These are phyloP conservation scores for Mortierella sp. DNA, from an alignment of 371 early-diverging fungal genomes.

Conservation along the genomic window DNA sequence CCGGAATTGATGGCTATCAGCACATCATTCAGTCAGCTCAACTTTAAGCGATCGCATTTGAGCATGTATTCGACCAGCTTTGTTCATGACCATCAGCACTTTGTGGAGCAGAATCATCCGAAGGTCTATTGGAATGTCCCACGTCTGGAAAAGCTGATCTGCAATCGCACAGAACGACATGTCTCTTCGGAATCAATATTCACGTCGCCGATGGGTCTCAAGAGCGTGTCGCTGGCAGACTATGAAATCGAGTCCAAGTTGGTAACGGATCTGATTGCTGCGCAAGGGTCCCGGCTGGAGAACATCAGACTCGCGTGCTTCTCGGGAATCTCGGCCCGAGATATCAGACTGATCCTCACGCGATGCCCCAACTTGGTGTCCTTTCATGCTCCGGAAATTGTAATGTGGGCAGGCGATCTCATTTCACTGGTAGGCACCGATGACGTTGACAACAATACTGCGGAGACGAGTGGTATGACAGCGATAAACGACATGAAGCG, in stretches of 20 bases:
- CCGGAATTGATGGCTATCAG: conserved; percentile 13
- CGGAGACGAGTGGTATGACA: not conserved
- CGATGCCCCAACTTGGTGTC: conserved; percentile 28
- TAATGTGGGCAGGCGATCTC: conserved; percentile 31
- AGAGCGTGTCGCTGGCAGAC: conserved; percentile 21
- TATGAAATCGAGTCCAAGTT: conserved; percentile 30
- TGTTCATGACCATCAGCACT: too few relatives aligned
- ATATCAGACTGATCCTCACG: conserved; percentile 22
- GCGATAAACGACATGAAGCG: not conserved
- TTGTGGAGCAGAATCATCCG: too few relatives aligned
- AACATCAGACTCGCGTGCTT: conserved; percentile 32
- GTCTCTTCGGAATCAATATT: conserved; percentile 8
- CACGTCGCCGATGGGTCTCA: conserved; percentile 6
- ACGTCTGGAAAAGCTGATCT: conserved; percentile 13
- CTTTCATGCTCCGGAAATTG: conserved; percentile 28
- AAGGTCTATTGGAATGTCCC: conserved; percentile 28
- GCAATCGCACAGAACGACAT: conserved; percentile 20
- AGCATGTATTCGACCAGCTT: too few relatives aligned
- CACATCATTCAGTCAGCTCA: conserved; percentile 23
- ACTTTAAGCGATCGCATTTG: not conserved
- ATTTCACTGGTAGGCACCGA: not conserved
- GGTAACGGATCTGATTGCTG: conserved; percentile 6
- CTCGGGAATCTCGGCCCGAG: conserved; percentile 22
- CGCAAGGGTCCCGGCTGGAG: conserved; percentile 18
- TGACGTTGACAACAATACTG: not conserved